Evolutionary conservation across 2,329 filamentous ascomycete genomes (phyloP), one percentile per base, ranked within the genome.

Genomic region (Seiridium cupressi): DNA sequence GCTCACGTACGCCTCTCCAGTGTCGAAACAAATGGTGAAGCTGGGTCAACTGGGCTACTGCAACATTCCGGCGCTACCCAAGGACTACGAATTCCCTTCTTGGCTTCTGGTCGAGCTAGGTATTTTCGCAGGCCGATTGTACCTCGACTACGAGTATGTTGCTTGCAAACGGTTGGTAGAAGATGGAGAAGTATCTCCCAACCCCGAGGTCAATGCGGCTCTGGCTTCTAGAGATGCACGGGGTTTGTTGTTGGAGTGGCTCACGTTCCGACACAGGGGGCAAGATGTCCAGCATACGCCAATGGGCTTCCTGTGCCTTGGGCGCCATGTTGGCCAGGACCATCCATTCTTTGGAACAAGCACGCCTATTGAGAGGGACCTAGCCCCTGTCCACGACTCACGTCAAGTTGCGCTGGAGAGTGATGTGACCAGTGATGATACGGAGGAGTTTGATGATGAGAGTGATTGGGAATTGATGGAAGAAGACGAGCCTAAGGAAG

Each of bases 31-130:
- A 1, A 90, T 90, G 87, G 68, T 83, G 0, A 73, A 79, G 4
- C 89, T 90, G 71, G 84, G 86, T 64, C 64, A 69, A 0, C 69
- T 90, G 0, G 65, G 67, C 0, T 89, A 80, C 66, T 84, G 83
- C 64, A 71, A 79, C 0, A 72, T 85, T 1, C 87, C 88, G 0
- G 34, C 69, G 0, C 69, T 86, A 0, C 77, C 81, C 0, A 1
- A 42, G 0, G 55, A 63, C 0, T 81, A 77, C 73, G 51, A 63
- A 1, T 69, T 80, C 0, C 85, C 87, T 0, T 18, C 60, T 0
- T 88, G 84, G 84, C 72, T 90, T 0, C 74, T 69, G 0, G 76
- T 84, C 1, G 84, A 90, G 64, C 66, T 90, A 0, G 87, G 87
- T 0, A 76, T 90, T 4, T 76, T 89, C 51, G 76, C 84, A 0